Conservation (phyloP, 257 asterid genomes). For the Pogostemon cablin region DNA sequence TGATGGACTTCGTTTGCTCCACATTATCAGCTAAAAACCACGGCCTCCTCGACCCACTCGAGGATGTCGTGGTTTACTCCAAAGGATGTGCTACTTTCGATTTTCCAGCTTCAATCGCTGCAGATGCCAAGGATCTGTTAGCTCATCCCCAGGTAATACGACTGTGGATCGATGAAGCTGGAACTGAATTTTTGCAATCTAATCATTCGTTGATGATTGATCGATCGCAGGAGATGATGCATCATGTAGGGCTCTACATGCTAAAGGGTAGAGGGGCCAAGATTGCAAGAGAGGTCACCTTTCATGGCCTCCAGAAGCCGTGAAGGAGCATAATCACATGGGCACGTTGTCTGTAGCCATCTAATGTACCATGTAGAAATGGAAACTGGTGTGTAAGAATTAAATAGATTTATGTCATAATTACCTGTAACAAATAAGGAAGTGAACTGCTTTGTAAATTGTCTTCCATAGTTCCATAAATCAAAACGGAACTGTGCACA, state of each 20-base stretch:
- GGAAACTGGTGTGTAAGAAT: background rate
- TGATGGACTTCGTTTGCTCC: slow-evolving; percentile 75
- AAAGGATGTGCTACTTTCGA: slow-evolving; percentile 76
- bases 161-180: background rate
- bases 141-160: slow-evolving; percentile 66
- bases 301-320: slow-evolving; percentile 20
- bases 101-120: slow-evolving; percentile 53
- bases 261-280: slow-evolving; percentile 69
- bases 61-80: slow-evolving; percentile 64
- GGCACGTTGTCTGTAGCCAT: background rate
- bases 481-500: background rate
- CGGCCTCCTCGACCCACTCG: slow-evolving; percentile 55
- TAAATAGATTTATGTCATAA: too few relatives aligned
- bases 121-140: slow-evolving; percentile 41
- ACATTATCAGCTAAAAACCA: slow-evolving; percentile 65
- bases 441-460: background rate
- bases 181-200: background rate
- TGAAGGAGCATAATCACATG: background rate
- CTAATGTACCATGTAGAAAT: background rate
- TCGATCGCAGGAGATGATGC: slow-evolving; percentile 53
- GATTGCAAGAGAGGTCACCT: slow-evolving; percentile 47
- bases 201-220: background rate
- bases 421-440: background rate
- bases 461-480: background rate
- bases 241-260: slow-evolving; percentile 67